Evolutionary conservation across 768 basidiomycete genomes (phyloP).

Genomic region (Collybia nuda): DNA sequence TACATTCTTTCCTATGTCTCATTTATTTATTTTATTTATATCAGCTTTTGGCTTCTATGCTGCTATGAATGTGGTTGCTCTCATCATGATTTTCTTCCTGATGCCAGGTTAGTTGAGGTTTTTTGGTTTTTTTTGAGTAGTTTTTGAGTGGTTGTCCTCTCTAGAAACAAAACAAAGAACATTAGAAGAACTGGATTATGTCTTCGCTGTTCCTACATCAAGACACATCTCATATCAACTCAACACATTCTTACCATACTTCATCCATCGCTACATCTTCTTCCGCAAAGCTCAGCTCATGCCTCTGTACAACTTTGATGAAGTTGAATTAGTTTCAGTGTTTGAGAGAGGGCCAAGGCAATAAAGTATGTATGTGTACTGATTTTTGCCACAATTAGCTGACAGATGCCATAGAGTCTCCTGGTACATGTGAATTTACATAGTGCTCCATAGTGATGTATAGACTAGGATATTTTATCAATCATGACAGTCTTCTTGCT

Average conservation of each 20-base stretch:
- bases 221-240: constrained; percentile 45
- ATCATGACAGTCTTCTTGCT: too few relatives aligned
- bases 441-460: too few relatives aligned
- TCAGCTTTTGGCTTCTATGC: constrained; percentile 61
- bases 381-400: too few relatives aligned
- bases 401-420: too few relatives aligned
- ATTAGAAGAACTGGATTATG: constrained; percentile 49
- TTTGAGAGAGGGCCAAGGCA: constrained; percentile 42
- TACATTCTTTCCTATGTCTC: constrained; percentile 13
- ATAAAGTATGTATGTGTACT: too few relatives aligned
- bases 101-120: constrained; percentile 42
- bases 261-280: constrained; percentile 45
- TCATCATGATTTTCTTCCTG: constrained; percentile 44
- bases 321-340: constrained; percentile 42
- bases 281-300: constrained; percentile 35
- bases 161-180: constrained; percentile 53
- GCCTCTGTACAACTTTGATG: constrained; percentile 54
- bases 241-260: constrained; percentile 47
- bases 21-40: not conserved
- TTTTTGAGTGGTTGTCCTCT: constrained; percentile 1
- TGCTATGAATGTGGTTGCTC: constrained; percentile 47
- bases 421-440: too few relatives aligned
- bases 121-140: not conserved
- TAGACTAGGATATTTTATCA: too few relatives aligned
- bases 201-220: constrained; percentile 50